Percentiles rank a stretch among this genome's conserved stretches.
phyloP scores from a whole-genome alignment of 345 rosid genomes.

The Erysimum cheiranthoides region DNA sequence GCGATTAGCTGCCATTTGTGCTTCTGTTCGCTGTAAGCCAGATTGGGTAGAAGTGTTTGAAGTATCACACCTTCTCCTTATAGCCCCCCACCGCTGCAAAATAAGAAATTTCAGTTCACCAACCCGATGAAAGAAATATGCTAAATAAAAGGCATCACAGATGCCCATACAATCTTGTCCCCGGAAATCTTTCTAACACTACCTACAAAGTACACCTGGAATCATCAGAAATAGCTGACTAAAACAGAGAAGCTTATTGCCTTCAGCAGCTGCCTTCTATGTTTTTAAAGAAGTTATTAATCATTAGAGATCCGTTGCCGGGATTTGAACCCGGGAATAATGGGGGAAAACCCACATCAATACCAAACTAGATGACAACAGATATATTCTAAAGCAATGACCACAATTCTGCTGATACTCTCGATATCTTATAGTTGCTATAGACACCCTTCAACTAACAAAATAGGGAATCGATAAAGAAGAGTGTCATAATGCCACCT shows the following conservation, averaged over 20 bases:
- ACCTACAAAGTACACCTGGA: slow-evolving; percentile 33
- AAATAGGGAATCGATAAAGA: slow-evolving; percentile 13
- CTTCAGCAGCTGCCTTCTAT: slow-evolving; percentile 4
- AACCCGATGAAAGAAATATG: slow-evolving; percentile 26
- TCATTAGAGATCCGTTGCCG: slow-evolving; percentile 56
- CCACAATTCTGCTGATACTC: slow-evolving; percentile 19
- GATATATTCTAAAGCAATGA: slow-evolving; percentile 39
- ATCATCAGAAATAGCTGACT: slow-evolving; percentile 31
- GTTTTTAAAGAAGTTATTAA: slow-evolving; percentile 16
- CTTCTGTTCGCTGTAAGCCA: slow-evolving; percentile 69
- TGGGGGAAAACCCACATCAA: slow-evolving; percentile 71
- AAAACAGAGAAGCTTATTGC: slow-evolving; percentile 28
- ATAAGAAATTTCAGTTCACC: slow-evolving; percentile 44
- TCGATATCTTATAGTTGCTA: no score
- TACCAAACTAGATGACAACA: slow-evolving; percentile 76
- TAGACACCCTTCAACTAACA: no score
- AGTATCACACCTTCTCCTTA: slow-evolving; percentile 57
- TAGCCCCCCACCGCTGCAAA: slow-evolving; percentile 75
- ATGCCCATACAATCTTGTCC: slow-evolving; percentile 36
- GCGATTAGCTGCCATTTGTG: slow-evolving; percentile 75
- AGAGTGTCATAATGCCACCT: slow-evolving; percentile 14
- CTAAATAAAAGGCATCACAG: slow-evolving; percentile 20
- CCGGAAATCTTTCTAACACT: slow-evolving; percentile 11
- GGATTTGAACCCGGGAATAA: slow-evolving; percentile 76
- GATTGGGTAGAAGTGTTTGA: slow-evolving; percentile 46